Evolutionary conservation across 345 rosid species (phyloP).

Genomic region (Lepidium africanum): DNA sequence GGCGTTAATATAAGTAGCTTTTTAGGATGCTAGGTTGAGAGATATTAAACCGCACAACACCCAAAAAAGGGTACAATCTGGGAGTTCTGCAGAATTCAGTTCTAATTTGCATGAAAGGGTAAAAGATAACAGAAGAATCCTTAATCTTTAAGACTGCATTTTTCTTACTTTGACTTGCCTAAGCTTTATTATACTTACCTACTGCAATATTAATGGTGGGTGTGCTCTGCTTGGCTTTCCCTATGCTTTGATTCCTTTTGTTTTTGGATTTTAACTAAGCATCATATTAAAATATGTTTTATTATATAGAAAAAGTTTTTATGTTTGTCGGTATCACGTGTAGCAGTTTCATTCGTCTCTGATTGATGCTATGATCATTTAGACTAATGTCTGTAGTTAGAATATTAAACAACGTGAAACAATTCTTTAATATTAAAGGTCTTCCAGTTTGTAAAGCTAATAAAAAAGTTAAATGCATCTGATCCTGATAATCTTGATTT

Average conservation of each 20-base stretch:
- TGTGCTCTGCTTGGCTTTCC: background rate
- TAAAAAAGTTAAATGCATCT: background rate
- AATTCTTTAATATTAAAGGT: background rate
- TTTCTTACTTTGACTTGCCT: conserved; percentile 2
- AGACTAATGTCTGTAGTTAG: background rate
- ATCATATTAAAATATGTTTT: background rate
- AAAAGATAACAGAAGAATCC: background rate
- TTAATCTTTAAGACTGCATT: background rate
- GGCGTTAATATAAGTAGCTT: background rate
- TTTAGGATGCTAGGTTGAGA: background rate
- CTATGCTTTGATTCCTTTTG: background rate
- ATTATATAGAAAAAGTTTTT: background rate
- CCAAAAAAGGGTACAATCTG: background rate
- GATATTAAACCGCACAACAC: background rate
- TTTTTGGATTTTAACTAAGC: background rate
- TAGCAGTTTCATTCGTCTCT: background rate
- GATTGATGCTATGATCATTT: background rate
- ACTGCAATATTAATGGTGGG: background rate
- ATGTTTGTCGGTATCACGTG: background rate
- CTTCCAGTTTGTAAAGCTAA: background rate
- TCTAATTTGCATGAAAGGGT: background rate
- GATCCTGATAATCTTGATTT: background rate
- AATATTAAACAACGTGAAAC: conserved; percentile 4
- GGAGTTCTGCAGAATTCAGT: background rate
- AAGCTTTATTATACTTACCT: background rate